These are phyloP conservation scores for Chionographis japonica DNA, from an alignment of 106 monocot genomes.

Conservation along the genomic window DNA sequence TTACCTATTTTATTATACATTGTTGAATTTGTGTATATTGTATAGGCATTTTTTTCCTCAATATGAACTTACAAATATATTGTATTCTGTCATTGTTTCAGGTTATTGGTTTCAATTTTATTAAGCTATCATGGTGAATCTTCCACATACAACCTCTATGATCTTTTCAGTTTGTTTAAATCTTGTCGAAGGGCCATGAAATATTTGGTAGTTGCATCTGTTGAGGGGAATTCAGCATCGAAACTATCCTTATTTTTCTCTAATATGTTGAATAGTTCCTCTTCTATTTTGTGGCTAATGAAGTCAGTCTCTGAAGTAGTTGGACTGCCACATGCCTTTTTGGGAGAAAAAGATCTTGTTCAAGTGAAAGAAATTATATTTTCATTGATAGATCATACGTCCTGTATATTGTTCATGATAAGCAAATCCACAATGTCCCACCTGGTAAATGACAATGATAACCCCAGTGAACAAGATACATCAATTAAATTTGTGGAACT, in stretches of 20 bases:
- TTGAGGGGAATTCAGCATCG: slow-evolving; percentile 13
- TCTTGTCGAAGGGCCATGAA: slow-evolving; percentile 79
- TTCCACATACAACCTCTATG: slow-evolving; percentile 21
- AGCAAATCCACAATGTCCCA: slow-evolving; percentile 19
- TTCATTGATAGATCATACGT: slow-evolving; percentile 66
- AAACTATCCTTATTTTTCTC: slow-evolving; percentile 12
- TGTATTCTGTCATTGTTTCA: slow-evolving; percentile 19
- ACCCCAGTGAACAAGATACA: background rate
- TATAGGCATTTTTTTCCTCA: background rate
- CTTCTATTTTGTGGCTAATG: slow-evolving; percentile 63
- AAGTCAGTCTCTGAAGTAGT: slow-evolving; percentile 45
- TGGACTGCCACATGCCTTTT: slow-evolving; percentile 25
- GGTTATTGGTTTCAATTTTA: slow-evolving; percentile 48
- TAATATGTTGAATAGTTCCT: slow-evolving; percentile 19
- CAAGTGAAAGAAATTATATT: slow-evolving; percentile 36
- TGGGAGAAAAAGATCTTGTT: slow-evolving; percentile 10
- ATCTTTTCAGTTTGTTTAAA: slow-evolving; percentile 56
- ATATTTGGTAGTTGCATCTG: slow-evolving; percentile 31
- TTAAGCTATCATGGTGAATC: slow-evolving; percentile 13
- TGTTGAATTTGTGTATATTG: no score
- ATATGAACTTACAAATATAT: background rate
- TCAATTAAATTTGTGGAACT: slow-evolving; percentile 15
- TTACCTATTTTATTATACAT: no score
- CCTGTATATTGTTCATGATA: slow-evolving; percentile 42
- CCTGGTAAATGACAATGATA: slow-evolving; percentile 16